Conservation (phyloP, 495 filamentous ascomycete species). For the Penicillium herquei region DNA sequence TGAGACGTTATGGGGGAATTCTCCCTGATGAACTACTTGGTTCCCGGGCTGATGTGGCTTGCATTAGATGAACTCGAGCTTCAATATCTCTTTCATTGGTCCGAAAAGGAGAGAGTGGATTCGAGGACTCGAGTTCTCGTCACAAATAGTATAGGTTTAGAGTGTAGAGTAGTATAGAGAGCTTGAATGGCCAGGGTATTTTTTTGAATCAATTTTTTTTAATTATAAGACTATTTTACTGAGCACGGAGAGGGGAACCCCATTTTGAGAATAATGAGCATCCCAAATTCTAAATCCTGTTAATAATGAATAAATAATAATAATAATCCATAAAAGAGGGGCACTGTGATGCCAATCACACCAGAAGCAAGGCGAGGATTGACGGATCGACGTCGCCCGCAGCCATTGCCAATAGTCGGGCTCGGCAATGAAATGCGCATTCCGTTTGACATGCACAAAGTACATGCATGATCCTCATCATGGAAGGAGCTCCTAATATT, state of each 20-base stretch:
- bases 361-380: conserved; percentile 33
- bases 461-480: conserved; percentile 1
- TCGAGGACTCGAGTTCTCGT: conserved; percentile 11
- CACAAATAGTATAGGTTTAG: conserved; percentile 5
- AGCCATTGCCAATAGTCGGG: conserved; percentile 44
- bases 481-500: background rate
- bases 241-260: too few relatives aligned
- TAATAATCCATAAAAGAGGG: background rate
- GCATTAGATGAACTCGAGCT: conserved; percentile 26
- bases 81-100: background rate
- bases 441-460: conserved; percentile 26
- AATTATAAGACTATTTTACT: too few relatives aligned
- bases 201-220: too few relatives aligned
- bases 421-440: conserved; percentile 33
- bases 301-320: too few relatives aligned
- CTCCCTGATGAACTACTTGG: background rate
- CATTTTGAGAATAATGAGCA: too few relatives aligned
- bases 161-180: too few relatives aligned
- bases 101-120: conserved; percentile 3
- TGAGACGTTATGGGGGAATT: too few relatives aligned
- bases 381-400: conserved; percentile 44
- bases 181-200: too few relatives aligned
- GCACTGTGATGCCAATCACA: conserved; percentile 29
- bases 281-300: background rate
- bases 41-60: conserved; percentile 29